A percentile compares a stretch with the other conserved stretches of the same genome.
phyloP scores from a whole-genome alignment of 2,329 filamentous ascomycete genomes.

The Monilinia aucupariae region DNA sequence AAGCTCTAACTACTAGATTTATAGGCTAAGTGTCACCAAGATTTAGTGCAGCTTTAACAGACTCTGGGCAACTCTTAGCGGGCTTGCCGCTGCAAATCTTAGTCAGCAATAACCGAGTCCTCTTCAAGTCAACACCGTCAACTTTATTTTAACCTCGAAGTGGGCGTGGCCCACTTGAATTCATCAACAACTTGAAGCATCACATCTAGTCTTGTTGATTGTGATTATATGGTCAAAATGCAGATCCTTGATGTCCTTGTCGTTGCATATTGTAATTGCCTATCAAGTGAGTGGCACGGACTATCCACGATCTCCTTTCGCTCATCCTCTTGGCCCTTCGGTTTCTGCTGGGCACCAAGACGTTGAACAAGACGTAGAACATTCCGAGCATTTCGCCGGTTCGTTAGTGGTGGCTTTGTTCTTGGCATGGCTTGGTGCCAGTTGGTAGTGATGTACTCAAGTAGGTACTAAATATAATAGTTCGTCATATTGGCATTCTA shows the following conservation, averaged over 20 bases:
- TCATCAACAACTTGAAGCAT: neutral
- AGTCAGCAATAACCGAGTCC: slow-evolving; percentile 6
- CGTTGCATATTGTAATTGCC: neutral
- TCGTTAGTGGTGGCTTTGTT: neutral
- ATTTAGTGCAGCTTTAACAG: neutral
- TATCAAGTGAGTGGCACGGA: slow-evolving; percentile 2
- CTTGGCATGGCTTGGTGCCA: neutral
- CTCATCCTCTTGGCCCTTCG: slow-evolving; percentile 1
- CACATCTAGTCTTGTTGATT: neutral
- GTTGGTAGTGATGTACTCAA: neutral
- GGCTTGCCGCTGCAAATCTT: neutral
- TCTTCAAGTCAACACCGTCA: neutral
- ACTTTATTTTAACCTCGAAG: slow-evolving; percentile 5
- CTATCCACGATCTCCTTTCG: neutral
- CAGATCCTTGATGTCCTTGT: neutral
- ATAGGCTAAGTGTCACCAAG: slow-evolving; percentile 4
- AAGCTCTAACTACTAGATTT: neutral
- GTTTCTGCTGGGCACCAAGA: slow-evolving; percentile 9
- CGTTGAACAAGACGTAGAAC: neutral
- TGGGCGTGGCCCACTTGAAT: neutral
- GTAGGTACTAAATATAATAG: neutral
- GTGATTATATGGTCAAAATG: neutral
- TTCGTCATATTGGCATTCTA: neutral
- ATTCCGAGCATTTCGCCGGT: neutral
- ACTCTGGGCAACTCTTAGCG: neutral